phyloP scores from a whole-genome alignment of 2,329 filamentous ascomycete genomes.

The Leptographium galeiforme region DNA sequence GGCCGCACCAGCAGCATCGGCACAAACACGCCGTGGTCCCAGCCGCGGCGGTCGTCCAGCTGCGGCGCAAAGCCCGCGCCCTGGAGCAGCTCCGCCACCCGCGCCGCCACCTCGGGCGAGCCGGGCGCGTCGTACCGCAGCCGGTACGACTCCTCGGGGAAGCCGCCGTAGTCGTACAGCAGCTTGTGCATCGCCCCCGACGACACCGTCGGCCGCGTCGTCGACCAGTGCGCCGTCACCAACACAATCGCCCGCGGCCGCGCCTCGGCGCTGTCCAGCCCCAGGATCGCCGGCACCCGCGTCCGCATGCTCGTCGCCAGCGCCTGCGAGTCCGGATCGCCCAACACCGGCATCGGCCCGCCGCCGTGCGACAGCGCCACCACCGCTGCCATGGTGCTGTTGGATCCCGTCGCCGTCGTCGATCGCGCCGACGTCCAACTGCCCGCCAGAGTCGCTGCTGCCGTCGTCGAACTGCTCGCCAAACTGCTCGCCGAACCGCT shows the following conservation, averaged over 20 bases:
- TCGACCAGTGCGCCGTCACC: slow-evolving; percentile 46
- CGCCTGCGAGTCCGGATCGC: slow-evolving; percentile 36
- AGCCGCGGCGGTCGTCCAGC: slow-evolving; percentile 30
- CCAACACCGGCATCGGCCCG: slow-evolving; percentile 44
- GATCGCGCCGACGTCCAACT: background rate
- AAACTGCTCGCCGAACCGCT: background rate
- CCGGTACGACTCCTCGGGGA: slow-evolving; percentile 40
- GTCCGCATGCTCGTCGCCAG: slow-evolving; percentile 38
- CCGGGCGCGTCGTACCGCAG: slow-evolving; percentile 44
- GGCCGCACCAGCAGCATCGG: slow-evolving; percentile 42
- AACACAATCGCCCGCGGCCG: slow-evolving; percentile 33
- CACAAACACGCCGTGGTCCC: slow-evolving; percentile 50
- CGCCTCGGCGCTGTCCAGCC: slow-evolving; percentile 34
- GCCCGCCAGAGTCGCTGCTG: background rate
- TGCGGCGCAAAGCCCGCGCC: slow-evolving; percentile 28
- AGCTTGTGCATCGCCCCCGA: slow-evolving; percentile 32
- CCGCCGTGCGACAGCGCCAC: slow-evolving; percentile 37
- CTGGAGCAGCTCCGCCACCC: slow-evolving; percentile 31
- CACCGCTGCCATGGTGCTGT: slow-evolving; percentile 20
- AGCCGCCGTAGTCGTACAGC: slow-evolving; percentile 44
- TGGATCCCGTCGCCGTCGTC: background rate
- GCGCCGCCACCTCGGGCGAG: slow-evolving; percentile 35
- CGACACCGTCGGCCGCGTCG: slow-evolving; percentile 34
- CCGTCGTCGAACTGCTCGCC: background rate
- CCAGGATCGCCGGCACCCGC: slow-evolving; percentile 40